Evolutionary conservation across 2,329 filamentous ascomycete genomes (phyloP), one percentile per base, ranked within the genome.

Genomic region (Ophiostoma himal-ulmi): DNA sequence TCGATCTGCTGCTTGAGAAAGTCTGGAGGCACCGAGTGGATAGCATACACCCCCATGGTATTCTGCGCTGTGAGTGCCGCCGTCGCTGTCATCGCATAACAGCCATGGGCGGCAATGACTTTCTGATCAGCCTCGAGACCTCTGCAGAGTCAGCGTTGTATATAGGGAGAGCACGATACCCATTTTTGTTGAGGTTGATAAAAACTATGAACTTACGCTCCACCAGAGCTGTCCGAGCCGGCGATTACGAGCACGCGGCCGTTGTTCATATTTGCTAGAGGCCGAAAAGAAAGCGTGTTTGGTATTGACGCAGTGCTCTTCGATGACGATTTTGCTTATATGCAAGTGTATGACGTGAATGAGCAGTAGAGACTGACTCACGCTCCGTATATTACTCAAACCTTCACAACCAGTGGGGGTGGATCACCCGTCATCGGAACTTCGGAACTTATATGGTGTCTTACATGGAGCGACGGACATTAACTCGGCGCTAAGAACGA

Each of bases 31-130:
- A 91, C 87, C 70, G 90, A 82, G 77, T 97, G 92, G 68, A 98
- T 92, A 74, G 86, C 92, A 73, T 88, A 84, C 17, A 98, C 93
- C 5, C 93, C 93, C 69, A 86, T 84, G 0, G 95, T 99, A 80
- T 98, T 97, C 78, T 98, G 95, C 20, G 93, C 94, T n/a, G 95
- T 99, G 77, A 99, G 82, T 26, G 94, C 94, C 17, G 94, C 96
- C 11, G 94, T 97, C 30, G 94, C 93, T 68, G 94, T 97, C 89
- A 97, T 96, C 72, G 93, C 93, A 83, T 98, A 98, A 81, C 92
- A 95, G 72, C 91, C 89, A 85, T 98, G 93, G 22, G 92, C 92
- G 64, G 93, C 91, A 72, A 97, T 90, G 72, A 96, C 93, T 79
- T 97, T 96, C 78, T 98, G 94, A 78, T 98, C 94, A 54, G 94